A percentile compares a stretch with the other conserved stretches of the same genome.
phyloP scores from a whole-genome alignment of 2,329 filamentous ascomycete species.

The Orbilia quercus region DNA sequence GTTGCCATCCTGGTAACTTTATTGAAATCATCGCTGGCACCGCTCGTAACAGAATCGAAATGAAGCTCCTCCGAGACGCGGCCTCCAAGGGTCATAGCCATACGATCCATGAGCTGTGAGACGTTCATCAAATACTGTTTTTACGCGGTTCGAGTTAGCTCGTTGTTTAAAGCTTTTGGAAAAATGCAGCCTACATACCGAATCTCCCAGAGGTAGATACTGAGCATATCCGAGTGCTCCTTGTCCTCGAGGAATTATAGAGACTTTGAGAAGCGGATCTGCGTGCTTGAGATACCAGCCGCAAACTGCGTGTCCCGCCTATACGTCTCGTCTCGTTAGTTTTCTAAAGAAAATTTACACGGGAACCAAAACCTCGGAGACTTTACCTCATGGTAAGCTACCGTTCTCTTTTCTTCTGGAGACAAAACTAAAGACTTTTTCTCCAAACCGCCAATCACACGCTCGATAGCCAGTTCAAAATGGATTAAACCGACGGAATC shows the following conservation, averaged over 20 bases:
- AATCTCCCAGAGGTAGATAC: constrained; percentile 90
- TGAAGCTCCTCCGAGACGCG: constrained; percentile 96
- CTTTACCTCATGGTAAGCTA: constrained; percentile 85
- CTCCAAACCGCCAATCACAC: constrained; percentile 94
- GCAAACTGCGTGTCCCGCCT: constrained; percentile 94
- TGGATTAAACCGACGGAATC: constrained; percentile 85
- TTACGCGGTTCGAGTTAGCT: constrained; percentile 8
- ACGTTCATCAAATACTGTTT: constrained; percentile 85
- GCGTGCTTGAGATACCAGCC: constrained; percentile 97
- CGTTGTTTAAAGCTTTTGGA: constrained; percentile 1
- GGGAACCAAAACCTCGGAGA: not conserved
- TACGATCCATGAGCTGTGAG: constrained; percentile 96
- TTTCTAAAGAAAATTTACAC: not conserved
- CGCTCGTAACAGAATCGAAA: constrained; percentile 94
- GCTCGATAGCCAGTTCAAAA: constrained; percentile 97
- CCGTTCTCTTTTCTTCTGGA: constrained; percentile 92
- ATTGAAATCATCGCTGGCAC: constrained; percentile 96
- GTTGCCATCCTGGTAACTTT: constrained; percentile 97
- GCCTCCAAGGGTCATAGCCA: constrained; percentile 98
- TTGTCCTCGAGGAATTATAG: constrained; percentile 95
- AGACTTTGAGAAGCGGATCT: constrained; percentile 97
- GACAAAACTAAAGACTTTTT: constrained; percentile 96
- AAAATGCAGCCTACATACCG: constrained; percentile 61
- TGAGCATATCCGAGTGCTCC: constrained; percentile 95
- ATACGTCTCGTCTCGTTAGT: not conserved